Percentiles rank a stretch among this genome's conserved stretches.
Evolutionary conservation across 2,329 filamentous ascomycete species (phyloP).

Genomic region (Trichoderma breve): DNA sequence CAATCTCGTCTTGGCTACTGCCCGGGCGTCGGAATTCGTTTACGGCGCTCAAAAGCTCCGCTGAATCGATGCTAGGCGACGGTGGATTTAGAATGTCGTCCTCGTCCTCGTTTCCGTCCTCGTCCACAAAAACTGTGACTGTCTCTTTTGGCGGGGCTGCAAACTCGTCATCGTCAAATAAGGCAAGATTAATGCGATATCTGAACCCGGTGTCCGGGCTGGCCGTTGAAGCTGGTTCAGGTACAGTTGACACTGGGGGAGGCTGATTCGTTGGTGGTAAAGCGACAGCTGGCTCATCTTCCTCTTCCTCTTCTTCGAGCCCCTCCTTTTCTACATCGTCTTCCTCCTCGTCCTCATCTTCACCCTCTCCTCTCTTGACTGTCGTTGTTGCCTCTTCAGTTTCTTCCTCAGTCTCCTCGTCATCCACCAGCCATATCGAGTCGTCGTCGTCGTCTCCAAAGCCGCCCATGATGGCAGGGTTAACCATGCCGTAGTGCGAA

Average conservation of each 20-base stretch:
- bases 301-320: not conserved
- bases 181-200: conserved; percentile 21
- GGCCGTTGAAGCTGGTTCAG: not conserved
- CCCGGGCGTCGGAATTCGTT: not conserved
- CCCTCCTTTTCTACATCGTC: not conserved
- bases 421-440: conserved; percentile 32
- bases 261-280: not conserved
- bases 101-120: not conserved
- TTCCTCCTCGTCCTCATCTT: not conserved
- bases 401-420: conserved; percentile 27
- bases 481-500: conserved; percentile 32
- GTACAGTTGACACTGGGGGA: not conserved
- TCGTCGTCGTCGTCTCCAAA: conserved; percentile 35
- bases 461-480: conserved; percentile 31
- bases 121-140: not conserved
- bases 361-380: not conserved
- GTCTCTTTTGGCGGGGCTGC: not conserved
- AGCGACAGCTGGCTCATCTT: not conserved
- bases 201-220: conserved; percentile 21
- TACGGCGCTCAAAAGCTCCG: not conserved
- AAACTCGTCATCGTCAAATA: conserved; percentile 27
- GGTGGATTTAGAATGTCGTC: conserved; percentile 9
- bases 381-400: not conserved
- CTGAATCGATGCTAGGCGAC: not conserved
- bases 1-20: not conserved